phyloP scores from a whole-genome alignment of 148 eudicot species.

The Mesembryanthemum crystallinum region DNA sequence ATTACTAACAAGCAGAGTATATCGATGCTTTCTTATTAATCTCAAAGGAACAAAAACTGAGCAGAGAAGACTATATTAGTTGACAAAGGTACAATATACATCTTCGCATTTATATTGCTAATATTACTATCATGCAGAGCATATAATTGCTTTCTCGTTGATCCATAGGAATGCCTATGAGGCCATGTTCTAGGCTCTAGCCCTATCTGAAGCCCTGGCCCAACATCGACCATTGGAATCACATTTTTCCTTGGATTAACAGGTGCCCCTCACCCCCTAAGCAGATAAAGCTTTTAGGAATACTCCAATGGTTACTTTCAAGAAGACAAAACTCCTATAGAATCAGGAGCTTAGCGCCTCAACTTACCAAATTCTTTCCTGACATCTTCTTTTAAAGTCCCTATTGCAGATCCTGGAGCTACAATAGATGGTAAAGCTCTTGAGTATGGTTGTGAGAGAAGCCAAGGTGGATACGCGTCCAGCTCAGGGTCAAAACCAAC shows the following conservation, averaged over 20 bases:
- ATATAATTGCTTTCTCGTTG: too few species aligned
- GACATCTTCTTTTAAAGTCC: slow-evolving; percentile 56
- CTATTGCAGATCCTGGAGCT: slow-evolving; percentile 81
- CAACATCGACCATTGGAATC: too few species aligned
- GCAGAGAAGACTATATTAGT: not conserved
- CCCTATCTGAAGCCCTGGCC: too few species aligned
- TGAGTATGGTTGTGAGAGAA: slow-evolving; percentile 78
- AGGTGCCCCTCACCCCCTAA: too few species aligned
- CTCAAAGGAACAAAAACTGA: not conserved
- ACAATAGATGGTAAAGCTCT: slow-evolving; percentile 57
- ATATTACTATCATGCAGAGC: too few species aligned
- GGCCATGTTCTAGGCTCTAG: too few species aligned
- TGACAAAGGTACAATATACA: not conserved
- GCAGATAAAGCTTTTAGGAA: too few species aligned
- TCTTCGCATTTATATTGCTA: too few species aligned
- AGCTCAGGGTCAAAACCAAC: slow-evolving; percentile 92
- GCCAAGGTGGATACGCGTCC: slow-evolving; percentile 86
- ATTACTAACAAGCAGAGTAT: not conserved
- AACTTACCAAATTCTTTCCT: slow-evolving; percentile 57
- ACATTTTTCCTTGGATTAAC: too few species aligned
- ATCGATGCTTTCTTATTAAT: not conserved
- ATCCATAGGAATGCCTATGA: too few species aligned
- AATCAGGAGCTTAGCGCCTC: not conserved
- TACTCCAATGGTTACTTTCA: not conserved
- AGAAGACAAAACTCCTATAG: not conserved